A percentile compares a stretch with the other conserved stretches of the same genome.
Conservation (phyloP, 306 rosid species). For the Glycyrrhiza uralensis region DNA sequence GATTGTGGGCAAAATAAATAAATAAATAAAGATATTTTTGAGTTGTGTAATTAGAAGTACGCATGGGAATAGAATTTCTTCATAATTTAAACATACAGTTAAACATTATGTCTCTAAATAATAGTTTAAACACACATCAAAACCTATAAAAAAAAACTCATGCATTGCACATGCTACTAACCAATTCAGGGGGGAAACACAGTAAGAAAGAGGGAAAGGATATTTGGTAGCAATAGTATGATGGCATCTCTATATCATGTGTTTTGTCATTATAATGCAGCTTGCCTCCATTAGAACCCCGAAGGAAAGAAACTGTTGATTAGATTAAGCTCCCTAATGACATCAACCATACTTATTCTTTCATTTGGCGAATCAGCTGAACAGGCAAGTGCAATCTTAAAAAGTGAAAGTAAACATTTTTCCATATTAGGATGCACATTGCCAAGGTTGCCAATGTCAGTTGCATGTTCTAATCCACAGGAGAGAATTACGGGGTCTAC, state of each 20-base stretch:
- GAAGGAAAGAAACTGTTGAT: not conserved
- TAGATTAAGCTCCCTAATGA: not conserved
- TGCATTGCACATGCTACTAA: not conserved
- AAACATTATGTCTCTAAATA: too few species aligned
- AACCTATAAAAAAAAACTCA: not conserved
- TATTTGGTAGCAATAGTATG: not conserved
- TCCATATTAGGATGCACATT: not conserved
- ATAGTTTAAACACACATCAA: not conserved
- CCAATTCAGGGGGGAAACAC: not conserved
- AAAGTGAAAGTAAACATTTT: conserved; percentile 11
- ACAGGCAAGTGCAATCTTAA: conserved; percentile 22
- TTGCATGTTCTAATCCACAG: not conserved
- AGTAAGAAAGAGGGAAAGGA: not conserved
- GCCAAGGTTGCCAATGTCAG: not conserved
- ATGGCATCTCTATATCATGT: not conserved
- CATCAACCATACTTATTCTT: conserved; percentile 25
- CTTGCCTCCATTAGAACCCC: too few species aligned
- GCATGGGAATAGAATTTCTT: too few species aligned
- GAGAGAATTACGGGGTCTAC: not conserved
- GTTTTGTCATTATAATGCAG: not conserved
- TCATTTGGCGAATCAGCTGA: conserved; percentile 16
- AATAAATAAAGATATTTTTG: too few species aligned
- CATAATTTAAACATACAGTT: too few species aligned
- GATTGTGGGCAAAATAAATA: too few species aligned
- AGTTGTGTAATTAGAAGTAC: too few species aligned